Evolutionary conservation across 306 rosid species (phyloP).

Genomic region (Ochetophila trinervis): DNA sequence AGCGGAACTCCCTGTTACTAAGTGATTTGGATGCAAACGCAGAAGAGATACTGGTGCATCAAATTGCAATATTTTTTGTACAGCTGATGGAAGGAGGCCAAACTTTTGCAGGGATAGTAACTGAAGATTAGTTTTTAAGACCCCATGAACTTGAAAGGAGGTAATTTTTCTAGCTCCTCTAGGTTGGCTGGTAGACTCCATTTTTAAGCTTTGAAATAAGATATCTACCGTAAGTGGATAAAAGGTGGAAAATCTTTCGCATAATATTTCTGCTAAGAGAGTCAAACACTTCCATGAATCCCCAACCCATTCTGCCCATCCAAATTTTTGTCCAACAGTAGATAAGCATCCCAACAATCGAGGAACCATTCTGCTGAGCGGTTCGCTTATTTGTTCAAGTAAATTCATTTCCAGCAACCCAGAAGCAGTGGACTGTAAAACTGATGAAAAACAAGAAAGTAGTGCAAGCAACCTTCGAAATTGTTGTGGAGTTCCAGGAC

Average conservation of each 20-base stretch:
- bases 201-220: conserved; percentile 68
- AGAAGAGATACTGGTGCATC: conserved; percentile 67
- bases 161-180: conserved; percentile 50
- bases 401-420: conserved; percentile 83
- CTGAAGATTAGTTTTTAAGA: conserved; percentile 89
- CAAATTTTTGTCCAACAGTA: conserved; percentile 78
- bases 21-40: conserved; percentile 83
- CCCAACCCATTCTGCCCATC: conserved; percentile 89
- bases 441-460: conserved; percentile 76
- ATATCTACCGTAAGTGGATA: conserved; percentile 67
- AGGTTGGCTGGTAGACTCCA: conserved; percentile 30
- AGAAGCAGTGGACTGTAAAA: conserved; percentile 84
- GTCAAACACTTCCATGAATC: conserved; percentile 94
- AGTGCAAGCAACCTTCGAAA: conserved; percentile 74
- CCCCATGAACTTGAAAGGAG: conserved; percentile 81
- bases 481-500: conserved; percentile 74
- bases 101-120: conserved; percentile 76
- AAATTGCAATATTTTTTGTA: conserved; percentile 67
- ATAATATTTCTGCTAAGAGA: conserved; percentile 78
- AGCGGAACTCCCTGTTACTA: conserved; percentile 80
- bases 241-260: conserved; percentile 69
- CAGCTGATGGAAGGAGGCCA: conserved; percentile 71
- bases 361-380: conserved; percentile 67
- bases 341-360: conserved; percentile 74
- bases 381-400: conserved; percentile 77